Conservation (phyloP, 169 alveolate genomes). For the Plasmodium malariae region DNA sequence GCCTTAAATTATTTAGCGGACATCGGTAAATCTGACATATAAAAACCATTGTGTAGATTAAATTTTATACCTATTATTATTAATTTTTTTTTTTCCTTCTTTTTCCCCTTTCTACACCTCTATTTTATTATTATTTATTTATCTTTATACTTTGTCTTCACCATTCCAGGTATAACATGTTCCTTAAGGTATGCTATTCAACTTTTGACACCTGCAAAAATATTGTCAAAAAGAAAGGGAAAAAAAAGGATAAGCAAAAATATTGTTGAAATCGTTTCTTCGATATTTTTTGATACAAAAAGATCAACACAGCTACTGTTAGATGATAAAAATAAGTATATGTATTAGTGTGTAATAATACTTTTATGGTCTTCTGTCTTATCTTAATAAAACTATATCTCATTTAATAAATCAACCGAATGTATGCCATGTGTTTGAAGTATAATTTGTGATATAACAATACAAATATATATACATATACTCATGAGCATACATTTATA, state of each 20-base stretch:
- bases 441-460: too few relatives aligned
- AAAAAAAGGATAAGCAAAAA: constrained; percentile 90
- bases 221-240: constrained; percentile 92
- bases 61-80: constrained; percentile 90
- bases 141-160: constrained; percentile 13
- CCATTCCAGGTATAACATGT: constrained; percentile 44
- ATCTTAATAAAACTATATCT: too few relatives aligned
- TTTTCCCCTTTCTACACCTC: too few relatives aligned
- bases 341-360: constrained; percentile 36
- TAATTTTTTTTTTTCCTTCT: constrained; percentile 94
- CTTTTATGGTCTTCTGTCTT: too few relatives aligned
- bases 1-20: constrained; percentile 71
- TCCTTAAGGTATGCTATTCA: constrained; percentile 88
- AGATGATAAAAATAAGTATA: constrained; percentile 84
- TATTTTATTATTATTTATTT: constrained; percentile 80
- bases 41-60: constrained; percentile 91
- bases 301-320: constrained; percentile 93
- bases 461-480: background rate
- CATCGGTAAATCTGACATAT: constrained; percentile 52
- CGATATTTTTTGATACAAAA: constrained; percentile 96
- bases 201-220: constrained; percentile 96
- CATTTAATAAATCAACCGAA: too few relatives aligned
- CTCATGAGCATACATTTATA: background rate
- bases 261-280: constrained; percentile 94
- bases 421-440: too few relatives aligned